Conservation (phyloP, 2,329 filamentous ascomycete species). For the Fusarium paranaense region DNA sequence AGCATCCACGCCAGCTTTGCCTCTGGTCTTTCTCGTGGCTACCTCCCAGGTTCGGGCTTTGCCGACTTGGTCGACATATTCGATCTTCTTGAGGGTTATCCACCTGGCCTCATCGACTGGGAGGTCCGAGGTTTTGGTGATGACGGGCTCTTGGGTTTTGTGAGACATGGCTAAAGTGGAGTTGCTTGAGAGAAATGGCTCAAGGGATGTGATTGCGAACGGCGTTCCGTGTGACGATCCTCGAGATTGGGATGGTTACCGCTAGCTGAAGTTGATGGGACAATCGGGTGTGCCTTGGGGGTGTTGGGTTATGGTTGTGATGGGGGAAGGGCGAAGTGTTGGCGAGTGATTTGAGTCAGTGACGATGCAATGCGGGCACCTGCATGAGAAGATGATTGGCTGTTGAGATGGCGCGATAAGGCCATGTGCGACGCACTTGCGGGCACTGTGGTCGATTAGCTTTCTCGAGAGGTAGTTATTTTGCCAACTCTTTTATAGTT, state of each 20-base stretch:
- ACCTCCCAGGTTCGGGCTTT: conserved; percentile 43
- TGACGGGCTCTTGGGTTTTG: conserved; percentile 40
- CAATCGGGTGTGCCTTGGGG: background rate
- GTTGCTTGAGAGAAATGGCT: background rate
- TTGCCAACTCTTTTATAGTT: too few species aligned
- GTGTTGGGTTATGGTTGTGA: background rate
- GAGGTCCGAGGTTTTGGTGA: conserved; percentile 41
- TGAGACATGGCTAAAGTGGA: conserved; percentile 9
- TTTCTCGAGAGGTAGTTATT: background rate
- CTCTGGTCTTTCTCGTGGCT: conserved; percentile 42
- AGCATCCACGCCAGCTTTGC: conserved; percentile 39
- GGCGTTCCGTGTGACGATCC: background rate
- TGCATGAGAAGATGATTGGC: background rate
- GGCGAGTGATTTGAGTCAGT: background rate
- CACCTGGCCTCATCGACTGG: conserved; percentile 37
- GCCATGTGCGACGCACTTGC: background rate
- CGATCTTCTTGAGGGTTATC: conserved; percentile 43
- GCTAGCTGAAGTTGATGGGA: background rate
- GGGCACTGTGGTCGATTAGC: background rate
- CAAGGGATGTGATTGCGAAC: background rate
- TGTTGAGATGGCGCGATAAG: background rate
- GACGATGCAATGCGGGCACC: background rate
- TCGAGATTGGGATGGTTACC: background rate
- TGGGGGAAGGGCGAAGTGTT: background rate
- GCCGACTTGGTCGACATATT: conserved; percentile 44